These are phyloP conservation scores for Claviceps maximensis DNA, from an alignment of 2,329 filamentous ascomycete genomes.

Conservation along the genomic window DNA sequence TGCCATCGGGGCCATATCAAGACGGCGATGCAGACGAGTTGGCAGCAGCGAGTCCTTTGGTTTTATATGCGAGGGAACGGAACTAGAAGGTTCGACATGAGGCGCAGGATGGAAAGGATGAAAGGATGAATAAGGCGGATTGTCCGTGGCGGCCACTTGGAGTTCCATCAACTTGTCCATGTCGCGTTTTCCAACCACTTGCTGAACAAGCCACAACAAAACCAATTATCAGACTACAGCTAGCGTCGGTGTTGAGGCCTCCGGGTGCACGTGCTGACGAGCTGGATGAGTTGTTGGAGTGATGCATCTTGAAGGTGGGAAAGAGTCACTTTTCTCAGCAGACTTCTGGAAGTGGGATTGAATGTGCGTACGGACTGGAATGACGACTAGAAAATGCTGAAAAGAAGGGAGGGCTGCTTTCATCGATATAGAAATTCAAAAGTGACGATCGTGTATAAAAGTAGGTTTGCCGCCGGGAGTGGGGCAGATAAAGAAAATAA, in stretches of 20 bases:
- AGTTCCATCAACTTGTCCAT: background rate
- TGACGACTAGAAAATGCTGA: no score
- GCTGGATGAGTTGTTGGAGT: conserved; percentile 4
- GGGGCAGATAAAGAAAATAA: no score
- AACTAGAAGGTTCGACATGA: conserved; percentile 11
- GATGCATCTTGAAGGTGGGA: background rate
- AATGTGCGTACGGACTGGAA: no score
- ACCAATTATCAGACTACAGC: background rate
- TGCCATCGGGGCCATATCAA: conserved; percentile 9
- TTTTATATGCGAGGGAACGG: conserved; percentile 14
- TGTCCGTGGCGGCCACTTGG: background rate
- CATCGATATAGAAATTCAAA: no score
- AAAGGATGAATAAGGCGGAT: background rate
- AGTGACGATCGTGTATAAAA: no score
- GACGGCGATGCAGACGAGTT: conserved; percentile 19
- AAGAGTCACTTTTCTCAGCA: no score
- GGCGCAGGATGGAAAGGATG: background rate
- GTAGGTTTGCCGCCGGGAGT: no score
- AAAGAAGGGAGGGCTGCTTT: no score
- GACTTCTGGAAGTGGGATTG: no score
- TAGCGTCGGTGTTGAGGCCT: background rate
- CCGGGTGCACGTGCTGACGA: conserved; percentile 1
- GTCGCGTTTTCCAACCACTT: background rate
- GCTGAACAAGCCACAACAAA: background rate
- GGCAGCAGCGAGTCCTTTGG: conserved; percentile 4